Conservation (phyloP, 441 rosid species). For the Euphorbia schlechtendalii region DNA sequence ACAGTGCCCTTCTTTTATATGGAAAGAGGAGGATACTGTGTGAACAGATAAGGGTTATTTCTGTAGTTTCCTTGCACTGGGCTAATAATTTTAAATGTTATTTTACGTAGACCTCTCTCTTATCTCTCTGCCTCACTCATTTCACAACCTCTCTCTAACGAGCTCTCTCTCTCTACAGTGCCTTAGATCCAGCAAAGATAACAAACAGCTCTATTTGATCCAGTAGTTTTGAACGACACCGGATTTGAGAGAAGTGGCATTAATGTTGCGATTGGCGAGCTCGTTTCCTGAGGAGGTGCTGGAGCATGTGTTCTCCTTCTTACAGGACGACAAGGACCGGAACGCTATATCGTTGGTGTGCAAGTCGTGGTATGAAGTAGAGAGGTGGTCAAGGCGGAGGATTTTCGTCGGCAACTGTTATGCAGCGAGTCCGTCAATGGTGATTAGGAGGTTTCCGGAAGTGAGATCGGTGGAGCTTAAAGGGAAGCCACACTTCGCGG, state of each 20-base stretch:
- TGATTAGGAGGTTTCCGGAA: slow-evolving; percentile 63
- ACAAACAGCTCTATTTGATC: too few species aligned
- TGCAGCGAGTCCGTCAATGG: slow-evolving; percentile 53
- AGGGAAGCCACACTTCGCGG: slow-evolving; percentile 94
- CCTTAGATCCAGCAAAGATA: not conserved
- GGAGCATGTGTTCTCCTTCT: slow-evolving; percentile 65
- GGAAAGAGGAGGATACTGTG: not conserved
- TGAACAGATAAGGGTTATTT: slow-evolving; percentile 16
- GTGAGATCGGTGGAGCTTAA: slow-evolving; percentile 74
- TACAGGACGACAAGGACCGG: slow-evolving; percentile 55
- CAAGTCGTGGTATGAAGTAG: slow-evolving; percentile 82
- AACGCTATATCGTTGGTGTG: slow-evolving; percentile 83
- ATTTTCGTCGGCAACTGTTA: slow-evolving; percentile 86
- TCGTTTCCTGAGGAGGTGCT: slow-evolving; percentile 74
- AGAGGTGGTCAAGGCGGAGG: slow-evolving; percentile 54
- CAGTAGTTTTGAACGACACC: not conserved
- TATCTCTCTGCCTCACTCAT: too few species aligned
- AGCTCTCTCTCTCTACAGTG: slow-evolving; percentile 5
- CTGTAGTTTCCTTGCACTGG: too few species aligned
- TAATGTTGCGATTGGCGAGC: slow-evolving; percentile 34
- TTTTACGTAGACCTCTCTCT: too few species aligned
- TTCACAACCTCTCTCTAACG: too few species aligned
- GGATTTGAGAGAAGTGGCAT: not conserved
- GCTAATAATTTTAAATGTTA: too few species aligned
- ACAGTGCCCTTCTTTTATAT: slow-evolving; percentile 27